Percentiles rank a stretch among this genome's conserved stretches.
Conservation (phyloP, 2,329 filamentous ascomycete species). For the Xylaria sp. region DNA sequence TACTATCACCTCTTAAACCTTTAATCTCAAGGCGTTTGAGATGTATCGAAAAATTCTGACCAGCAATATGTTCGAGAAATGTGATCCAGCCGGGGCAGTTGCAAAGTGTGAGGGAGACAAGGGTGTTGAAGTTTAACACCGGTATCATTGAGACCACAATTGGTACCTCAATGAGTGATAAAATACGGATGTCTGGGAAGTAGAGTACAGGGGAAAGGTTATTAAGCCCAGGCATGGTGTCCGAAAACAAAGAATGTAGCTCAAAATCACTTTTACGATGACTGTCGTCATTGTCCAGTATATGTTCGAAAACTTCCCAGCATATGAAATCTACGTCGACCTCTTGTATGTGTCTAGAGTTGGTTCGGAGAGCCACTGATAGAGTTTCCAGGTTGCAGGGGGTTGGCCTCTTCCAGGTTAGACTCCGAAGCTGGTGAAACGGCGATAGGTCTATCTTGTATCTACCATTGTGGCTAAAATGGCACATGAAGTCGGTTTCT, state of each 20-base stretch:
- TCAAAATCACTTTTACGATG: too few species aligned
- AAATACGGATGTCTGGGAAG: not conserved
- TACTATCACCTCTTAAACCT: not conserved
- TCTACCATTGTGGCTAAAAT: not conserved
- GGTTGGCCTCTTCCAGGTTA: not conserved
- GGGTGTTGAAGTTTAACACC: not conserved
- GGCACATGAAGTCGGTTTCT: not conserved
- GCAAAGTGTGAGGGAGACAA: not conserved
- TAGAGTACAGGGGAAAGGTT: not conserved
- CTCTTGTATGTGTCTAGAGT: not conserved
- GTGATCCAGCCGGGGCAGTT: not conserved
- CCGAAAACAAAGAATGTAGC: not conserved
- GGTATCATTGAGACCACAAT: not conserved
- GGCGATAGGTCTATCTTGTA: not conserved
- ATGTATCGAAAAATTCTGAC: not conserved
- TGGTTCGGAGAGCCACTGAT: not conserved
- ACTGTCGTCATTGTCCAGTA: not conserved
- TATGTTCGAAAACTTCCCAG: not conserved
- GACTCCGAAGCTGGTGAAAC: constrained; percentile 7
- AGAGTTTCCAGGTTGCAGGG: not conserved
- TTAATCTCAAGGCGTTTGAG: not conserved
- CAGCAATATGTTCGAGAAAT: not conserved
- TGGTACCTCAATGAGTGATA: not conserved
- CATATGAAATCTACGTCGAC: not conserved
- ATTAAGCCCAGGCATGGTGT: not conserved